Conservation (phyloP, 441 rosid genomes). For the Breynia disticha region DNA sequence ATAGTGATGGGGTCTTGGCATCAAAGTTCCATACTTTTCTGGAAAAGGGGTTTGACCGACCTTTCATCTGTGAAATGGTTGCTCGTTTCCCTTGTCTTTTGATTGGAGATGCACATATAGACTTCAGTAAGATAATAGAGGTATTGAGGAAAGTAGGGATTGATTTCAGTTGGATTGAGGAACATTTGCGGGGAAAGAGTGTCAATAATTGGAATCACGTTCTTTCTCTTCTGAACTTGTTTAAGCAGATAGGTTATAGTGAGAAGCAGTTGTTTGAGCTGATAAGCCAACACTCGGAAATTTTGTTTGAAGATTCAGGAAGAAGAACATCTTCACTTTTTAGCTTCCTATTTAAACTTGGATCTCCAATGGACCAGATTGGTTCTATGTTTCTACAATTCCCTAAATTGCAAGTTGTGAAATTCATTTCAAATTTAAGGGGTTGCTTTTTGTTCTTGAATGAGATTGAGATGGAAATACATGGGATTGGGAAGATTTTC, state of each 20-base stretch:
- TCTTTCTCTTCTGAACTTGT: constrained; percentile 34
- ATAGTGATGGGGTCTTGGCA: constrained; percentile 38
- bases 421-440: constrained; percentile 48
- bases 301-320: constrained; percentile 57
- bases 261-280: constrained; percentile 28
- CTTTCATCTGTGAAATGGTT: constrained; percentile 35
- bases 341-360: constrained; percentile 49
- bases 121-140: constrained; percentile 34
- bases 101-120: constrained; percentile 35
- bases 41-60: constrained; percentile 42
- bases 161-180: constrained; percentile 35
- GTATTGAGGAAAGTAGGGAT: constrained; percentile 38
- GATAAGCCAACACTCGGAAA: constrained; percentile 38
- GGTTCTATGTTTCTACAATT: constrained; percentile 36
- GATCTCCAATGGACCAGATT: constrained; percentile 33
- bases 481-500: constrained; percentile 40
- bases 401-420: constrained; percentile 26
- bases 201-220: constrained; percentile 48
- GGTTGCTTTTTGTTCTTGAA: constrained; percentile 38
- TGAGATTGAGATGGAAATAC: constrained; percentile 53
- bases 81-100: constrained; percentile 45
- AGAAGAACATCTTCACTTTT: constrained; percentile 30
- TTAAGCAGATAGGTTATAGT: constrained; percentile 24
- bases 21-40: constrained; percentile 52
- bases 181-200: constrained; percentile 29